Conservation (phyloP, 1,139 yeast genomes). For the Diutina pseudorugosa region DNA sequence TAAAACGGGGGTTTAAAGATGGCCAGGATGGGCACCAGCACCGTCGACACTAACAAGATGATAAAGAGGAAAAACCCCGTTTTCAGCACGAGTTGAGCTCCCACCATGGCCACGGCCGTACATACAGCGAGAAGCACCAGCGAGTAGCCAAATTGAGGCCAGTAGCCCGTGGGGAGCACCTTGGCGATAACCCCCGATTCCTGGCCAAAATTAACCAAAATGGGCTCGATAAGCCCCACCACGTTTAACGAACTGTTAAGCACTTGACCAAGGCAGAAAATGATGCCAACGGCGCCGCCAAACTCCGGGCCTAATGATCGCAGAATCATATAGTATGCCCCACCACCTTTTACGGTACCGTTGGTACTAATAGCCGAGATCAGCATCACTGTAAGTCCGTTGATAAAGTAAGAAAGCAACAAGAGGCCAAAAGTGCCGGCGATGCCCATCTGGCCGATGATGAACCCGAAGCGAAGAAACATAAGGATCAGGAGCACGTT, state of each 20-base stretch:
- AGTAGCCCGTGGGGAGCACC: conserved; percentile 39
- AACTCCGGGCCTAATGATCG: conserved; percentile 74
- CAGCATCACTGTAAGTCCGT: conserved; percentile 58
- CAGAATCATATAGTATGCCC: conserved; percentile 75
- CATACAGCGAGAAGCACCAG: conserved; percentile 58
- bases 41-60: conserved; percentile 55
- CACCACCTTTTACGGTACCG: conserved; percentile 77
- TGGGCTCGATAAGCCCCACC: conserved; percentile 69
- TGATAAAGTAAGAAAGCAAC: conserved; percentile 50
- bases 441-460: conserved; percentile 68
- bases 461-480: conserved; percentile 73
- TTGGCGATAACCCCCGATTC: conserved; percentile 43
- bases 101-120: conserved; percentile 68
- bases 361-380: conserved; percentile 73
- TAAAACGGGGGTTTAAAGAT: conserved; percentile 44
- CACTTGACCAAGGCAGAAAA: conserved; percentile 67
- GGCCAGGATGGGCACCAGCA: conserved; percentile 74
- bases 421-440: conserved; percentile 48
- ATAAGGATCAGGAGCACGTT: conserved; percentile 70
- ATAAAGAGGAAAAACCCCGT: conserved; percentile 72
- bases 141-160: conserved; percentile 51
- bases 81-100: conserved; percentile 71
- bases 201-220: conserved; percentile 52
- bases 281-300: conserved; percentile 74
- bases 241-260: conserved; percentile 67